These are phyloP conservation scores for Sporothrix brasiliensis DNA, from an alignment of 2,329 filamentous ascomycete genomes.

Conservation along the genomic window DNA sequence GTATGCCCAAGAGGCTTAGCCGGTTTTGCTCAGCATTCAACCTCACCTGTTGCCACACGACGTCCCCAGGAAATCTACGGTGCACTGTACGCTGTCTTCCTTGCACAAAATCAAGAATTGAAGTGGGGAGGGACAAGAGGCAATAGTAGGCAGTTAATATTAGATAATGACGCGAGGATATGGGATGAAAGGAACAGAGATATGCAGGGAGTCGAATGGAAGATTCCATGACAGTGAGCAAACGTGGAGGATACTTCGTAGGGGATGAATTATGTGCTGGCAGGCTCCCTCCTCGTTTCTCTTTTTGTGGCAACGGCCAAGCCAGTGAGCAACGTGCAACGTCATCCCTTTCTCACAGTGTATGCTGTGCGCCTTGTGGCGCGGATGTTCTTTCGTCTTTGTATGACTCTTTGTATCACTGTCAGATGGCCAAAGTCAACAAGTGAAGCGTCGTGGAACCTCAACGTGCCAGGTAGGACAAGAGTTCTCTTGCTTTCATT, in stretches of 20 bases:
- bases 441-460: neutral
- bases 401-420: neutral
- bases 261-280: conserved; percentile 20
- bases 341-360: neutral
- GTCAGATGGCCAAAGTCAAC: neutral
- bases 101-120: neutral
- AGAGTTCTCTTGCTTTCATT: neutral
- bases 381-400: neutral
- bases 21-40: conserved; percentile 12
- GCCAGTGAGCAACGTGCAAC: neutral
- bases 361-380: conserved; percentile 8
- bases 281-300: conserved; percentile 5
- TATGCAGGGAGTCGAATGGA: neutral
- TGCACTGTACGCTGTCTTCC: neutral
- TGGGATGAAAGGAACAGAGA: neutral
- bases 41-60: conserved; percentile 5
- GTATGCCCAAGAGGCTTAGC: neutral
- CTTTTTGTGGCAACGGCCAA: no score
- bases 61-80: neutral
- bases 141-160: neutral
- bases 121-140: neutral
- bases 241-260: neutral
- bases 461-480: neutral
- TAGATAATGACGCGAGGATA: neutral
- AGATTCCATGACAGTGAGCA: neutral